Conservation (phyloP, 371 early-diverging fungal genomes). For the Coemansia sp. region DNA sequence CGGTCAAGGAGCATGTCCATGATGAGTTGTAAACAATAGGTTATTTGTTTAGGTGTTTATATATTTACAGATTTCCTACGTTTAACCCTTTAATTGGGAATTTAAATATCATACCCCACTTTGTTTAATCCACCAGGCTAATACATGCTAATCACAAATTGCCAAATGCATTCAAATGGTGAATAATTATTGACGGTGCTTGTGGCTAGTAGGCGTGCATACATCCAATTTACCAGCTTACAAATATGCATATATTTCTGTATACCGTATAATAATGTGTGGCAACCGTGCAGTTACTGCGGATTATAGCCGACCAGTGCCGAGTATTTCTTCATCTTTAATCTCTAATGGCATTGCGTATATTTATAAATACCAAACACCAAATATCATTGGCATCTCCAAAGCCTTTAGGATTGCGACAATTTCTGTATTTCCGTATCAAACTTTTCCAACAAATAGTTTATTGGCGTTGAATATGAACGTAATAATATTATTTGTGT, state of each 20-base stretch:
- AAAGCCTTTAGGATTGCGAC: neutral
- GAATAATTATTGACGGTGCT: no score
- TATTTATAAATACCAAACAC: neutral
- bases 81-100: no score
- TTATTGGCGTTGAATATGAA: neutral
- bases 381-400: neutral
- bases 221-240: neutral
- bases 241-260: neutral
- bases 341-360: no score
- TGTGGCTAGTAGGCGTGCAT: neutral
- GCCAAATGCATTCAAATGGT: no score
- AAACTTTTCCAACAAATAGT: neutral
- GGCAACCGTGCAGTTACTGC: neutral
- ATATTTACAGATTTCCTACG: no score
- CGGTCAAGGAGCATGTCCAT: conserved; percentile 5
- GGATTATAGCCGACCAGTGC: neutral
- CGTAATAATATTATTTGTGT: neutral
- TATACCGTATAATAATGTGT: neutral
- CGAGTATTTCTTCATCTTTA: neutral
- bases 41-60: no score
- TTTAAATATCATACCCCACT: no score
- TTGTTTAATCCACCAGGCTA: no score
- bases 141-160: no score
- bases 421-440: neutral
- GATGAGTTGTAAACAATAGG: conserved; percentile 2